Percentiles rank a stretch among this genome's conserved stretches.
Conservation (phyloP, 257 asterid species). For the Plantago ovata region DNA sequence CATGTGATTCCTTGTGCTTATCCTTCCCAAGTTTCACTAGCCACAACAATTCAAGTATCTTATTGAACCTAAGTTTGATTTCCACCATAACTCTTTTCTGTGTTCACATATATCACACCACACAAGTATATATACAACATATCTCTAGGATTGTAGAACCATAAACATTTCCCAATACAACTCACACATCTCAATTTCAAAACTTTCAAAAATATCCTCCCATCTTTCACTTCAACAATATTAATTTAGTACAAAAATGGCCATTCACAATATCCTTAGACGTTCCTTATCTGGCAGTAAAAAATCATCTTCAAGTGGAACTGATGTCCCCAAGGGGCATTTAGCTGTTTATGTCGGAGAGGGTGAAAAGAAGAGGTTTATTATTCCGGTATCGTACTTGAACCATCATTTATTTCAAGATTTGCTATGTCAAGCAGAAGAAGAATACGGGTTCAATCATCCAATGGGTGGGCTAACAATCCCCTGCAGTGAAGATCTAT, state of each 20-base stretch:
- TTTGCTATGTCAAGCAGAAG: conserved; percentile 33
- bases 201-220: no score
- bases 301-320: conserved; percentile 11
- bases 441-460: conserved; percentile 47
- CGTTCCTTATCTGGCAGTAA: conserved; percentile 26
- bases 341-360: conserved; percentile 55
- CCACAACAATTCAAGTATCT: no score
- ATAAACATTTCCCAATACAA: conserved; percentile 11
- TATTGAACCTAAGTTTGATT: no score
- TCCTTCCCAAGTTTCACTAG: no score
- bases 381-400: conserved; percentile 42
- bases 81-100: no score
- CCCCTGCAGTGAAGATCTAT: conserved; percentile 37
- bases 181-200: no score
- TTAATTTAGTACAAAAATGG: conserved; percentile 15
- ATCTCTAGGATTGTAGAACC: neutral
- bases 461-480: conserved; percentile 60
- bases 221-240: neutral
- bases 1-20: neutral
- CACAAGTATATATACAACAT: conserved; percentile 10
- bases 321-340: conserved; percentile 54
- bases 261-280: conserved; percentile 39
- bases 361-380: conserved; percentile 33
- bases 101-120: no score
- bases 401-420: conserved; percentile 45